phyloP scores from a whole-genome alignment of 2,329 filamentous ascomycete species.

The Venturia asperata region DNA sequence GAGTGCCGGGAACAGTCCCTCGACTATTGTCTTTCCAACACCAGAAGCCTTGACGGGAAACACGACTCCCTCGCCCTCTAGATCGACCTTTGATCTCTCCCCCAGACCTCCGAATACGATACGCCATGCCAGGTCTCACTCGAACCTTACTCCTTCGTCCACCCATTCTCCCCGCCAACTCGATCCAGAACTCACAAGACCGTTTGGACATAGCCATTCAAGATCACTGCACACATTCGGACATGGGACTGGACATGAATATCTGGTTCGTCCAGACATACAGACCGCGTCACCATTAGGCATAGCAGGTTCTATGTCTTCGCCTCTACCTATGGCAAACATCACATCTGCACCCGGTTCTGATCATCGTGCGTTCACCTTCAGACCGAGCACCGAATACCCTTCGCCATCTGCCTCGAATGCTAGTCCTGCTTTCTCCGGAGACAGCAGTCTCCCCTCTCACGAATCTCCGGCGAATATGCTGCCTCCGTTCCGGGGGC shows the following conservation, averaged over 20 bases:
- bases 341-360: constrained; percentile 13
- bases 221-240: constrained; percentile 11
- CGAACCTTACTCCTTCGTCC: constrained; percentile 25
- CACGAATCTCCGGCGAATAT: constrained; percentile 18
- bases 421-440: constrained; percentile 12
- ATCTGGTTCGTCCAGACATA: neutral
- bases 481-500: constrained; percentile 12
- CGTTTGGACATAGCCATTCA: constrained; percentile 12
- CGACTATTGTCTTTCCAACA: constrained; percentile 19
- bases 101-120: constrained; percentile 7
- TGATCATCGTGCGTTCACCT: neutral
- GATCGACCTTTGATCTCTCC: constrained; percentile 16
- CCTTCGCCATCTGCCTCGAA: constrained; percentile 12
- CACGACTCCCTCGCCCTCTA: constrained; percentile 22
- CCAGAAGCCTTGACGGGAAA: constrained; percentile 17
- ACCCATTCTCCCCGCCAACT: constrained; percentile 23
- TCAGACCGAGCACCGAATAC: constrained; percentile 12
- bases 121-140: constrained; percentile 27
- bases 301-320: neutral
- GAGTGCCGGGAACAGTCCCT: constrained; percentile 19
- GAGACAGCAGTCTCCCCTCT: constrained; percentile 6
- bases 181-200: constrained; percentile 27
- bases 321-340: neutral
- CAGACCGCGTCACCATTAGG: neutral
- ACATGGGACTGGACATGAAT: neutral